Percentiles rank a stretch among this genome's conserved stretches.
Conservation (phyloP, 768 basidiomycete genomes). For the Lactarius hengduanensis region DNA sequence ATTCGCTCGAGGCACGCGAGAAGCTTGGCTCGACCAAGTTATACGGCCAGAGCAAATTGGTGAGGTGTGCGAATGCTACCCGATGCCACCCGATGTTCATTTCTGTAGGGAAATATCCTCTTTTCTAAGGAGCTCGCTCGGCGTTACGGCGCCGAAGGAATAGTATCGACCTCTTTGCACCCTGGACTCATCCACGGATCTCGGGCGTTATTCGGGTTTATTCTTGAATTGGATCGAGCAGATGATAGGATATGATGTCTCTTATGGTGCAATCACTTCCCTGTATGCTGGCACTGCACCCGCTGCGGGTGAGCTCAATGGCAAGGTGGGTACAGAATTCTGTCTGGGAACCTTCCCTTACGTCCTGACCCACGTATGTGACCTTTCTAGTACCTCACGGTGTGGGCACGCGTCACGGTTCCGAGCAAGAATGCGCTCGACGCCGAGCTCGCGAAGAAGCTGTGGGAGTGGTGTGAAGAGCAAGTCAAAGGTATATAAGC, state of each 20-base stretch:
- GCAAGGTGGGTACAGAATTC: slow-evolving; percentile 8
- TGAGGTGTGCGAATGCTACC: not conserved
- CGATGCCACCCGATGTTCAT: not conserved
- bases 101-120: slow-evolving; percentile 31
- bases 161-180: slow-evolving; percentile 29
- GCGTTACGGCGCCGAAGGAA: slow-evolving; percentile 29
- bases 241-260: not conserved
- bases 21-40: not conserved
- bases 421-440: slow-evolving; percentile 18
- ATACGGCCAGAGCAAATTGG: slow-evolving; percentile 23
- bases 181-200: slow-evolving; percentile 6
- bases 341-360: not conserved
- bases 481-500: slow-evolving; percentile 17
- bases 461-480: slow-evolving; percentile 34
- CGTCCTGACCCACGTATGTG: not conserved
- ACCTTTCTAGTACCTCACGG: slow-evolving; percentile 17
- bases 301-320: slow-evolving; percentile 1
- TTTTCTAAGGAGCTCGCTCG: slow-evolving; percentile 32
- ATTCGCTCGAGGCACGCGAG: slow-evolving; percentile 5
- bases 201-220: not conserved
- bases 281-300: slow-evolving; percentile 13
- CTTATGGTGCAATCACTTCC: slow-evolving; percentile 9
- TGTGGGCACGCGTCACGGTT: slow-evolving; percentile 21
- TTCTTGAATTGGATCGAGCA: not conserved
- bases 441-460: slow-evolving; percentile 18